phyloP scores from a whole-genome alignment of 108 stramenopile species.

The Aurantiochytrium sp. region DNA sequence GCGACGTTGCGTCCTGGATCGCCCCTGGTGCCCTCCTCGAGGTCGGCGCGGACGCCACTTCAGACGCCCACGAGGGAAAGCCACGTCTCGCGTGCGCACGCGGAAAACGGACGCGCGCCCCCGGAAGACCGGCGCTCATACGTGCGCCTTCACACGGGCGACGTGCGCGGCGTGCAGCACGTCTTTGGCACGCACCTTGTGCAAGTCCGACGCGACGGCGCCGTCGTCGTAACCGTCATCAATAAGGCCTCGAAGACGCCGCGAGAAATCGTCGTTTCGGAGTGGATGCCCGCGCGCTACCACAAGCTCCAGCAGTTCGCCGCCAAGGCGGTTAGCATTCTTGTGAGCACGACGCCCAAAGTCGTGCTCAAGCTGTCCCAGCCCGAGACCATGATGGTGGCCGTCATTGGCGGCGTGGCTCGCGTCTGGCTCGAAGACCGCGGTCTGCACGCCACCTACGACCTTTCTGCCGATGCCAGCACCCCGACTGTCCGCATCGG shows the following conservation, averaged over 20 bases:
- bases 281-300: conserved; percentile 16
- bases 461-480: neutral
- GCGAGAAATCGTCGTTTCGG: neutral
- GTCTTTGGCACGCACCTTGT: neutral
- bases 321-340: neutral
- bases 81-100: no score
- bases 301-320: neutral
- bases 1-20: neutral
- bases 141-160: conserved; percentile 5
- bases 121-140: neutral
- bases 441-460: neutral
- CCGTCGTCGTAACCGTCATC: neutral
- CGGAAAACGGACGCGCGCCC: no score
- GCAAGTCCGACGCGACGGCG: neutral
- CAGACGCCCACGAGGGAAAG: no score
- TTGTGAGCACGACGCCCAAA: neutral
- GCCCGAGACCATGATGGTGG: neutral
- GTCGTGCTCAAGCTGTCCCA: neutral
- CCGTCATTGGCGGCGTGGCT: neutral
- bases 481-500: neutral
- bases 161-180: conserved; percentile 12
- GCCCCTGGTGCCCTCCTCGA: no score
- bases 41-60: no score
- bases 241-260: neutral
- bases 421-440: neutral